Base-by-base conservation (phyloP, 495 filamentous ascomycete genomes). In the Neurospora africana region DNA sequence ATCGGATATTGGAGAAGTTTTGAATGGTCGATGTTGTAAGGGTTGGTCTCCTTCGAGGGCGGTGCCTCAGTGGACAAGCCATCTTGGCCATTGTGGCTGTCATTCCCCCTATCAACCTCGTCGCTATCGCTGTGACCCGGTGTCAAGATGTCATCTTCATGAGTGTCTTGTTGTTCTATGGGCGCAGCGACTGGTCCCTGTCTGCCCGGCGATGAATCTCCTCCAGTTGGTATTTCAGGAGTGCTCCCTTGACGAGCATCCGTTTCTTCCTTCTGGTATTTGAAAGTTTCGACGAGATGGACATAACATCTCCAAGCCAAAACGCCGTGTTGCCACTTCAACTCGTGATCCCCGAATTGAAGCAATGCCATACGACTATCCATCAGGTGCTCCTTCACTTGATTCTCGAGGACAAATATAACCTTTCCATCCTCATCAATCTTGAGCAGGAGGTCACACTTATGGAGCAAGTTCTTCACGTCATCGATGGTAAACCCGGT, bases 251-350 rank as follows among this genome's bases (percentile, higher is more conserved):
- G 30, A 30, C 30, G 30, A 3, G 30, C 30, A 30, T 30, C 30
- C 3, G 30, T 30, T 30, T 30, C 30, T 30, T 30, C 30, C 30
- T 30, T 30, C 30, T 30, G 30, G 30, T 1, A 30, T 30, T 30
- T 30, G 30, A 30, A 30, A 11, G 9, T 37, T 11, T 37, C 9
- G 9, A 37, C 36, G n/a, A 82, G 65, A 37, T 83, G 75, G 4
- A 73, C 72, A 68, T 80, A 83, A 8, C 74, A 78, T 3, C 81
- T 74, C 4, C 76, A 73, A 21, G 79, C 76, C 8, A 83, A 69
- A 15, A 82, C 76, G n/a, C 81, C 81, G 39, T 83, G 81, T 53
- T 81, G 81, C 79, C 76, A 80, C 35, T 77, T 79, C 35, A 36
- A 8, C 53, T 79, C 79, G 58, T 81, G 80, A 15, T 75, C 39